phyloP scores from a whole-genome alignment of 257 asterid species.

The Henckelia pumila region DNA sequence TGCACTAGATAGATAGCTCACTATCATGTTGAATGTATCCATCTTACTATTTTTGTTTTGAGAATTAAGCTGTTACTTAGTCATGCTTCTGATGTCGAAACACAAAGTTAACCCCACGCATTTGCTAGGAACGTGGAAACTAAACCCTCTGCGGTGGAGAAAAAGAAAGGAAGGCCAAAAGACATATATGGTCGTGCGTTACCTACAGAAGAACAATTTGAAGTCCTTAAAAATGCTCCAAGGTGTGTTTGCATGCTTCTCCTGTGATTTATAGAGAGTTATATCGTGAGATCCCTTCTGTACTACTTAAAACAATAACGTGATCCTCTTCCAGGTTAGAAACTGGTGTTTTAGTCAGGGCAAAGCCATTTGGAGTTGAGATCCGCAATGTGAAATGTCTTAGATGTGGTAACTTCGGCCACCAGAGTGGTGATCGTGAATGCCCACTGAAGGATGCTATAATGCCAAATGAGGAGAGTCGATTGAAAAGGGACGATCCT shows the following conservation, averaged over 20 bases:
- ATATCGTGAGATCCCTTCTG: constrained; percentile 1
- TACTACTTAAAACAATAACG: neutral
- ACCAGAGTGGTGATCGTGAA: constrained; percentile 99
- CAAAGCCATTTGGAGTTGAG: constrained; percentile 93
- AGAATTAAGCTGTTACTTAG: neutral
- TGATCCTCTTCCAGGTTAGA: constrained; percentile 63
- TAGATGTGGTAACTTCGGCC: constrained; percentile 86
- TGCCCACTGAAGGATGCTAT: constrained; percentile 91
- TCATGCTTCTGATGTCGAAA: constrained; percentile 17
- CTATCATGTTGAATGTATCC: constrained; percentile 9
- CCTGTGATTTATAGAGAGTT: constrained; percentile 4
- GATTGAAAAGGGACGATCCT: constrained; percentile 91
- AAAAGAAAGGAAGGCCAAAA: constrained; percentile 75
- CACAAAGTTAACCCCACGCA: constrained; percentile 17
- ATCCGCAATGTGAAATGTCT: constrained; percentile 97
- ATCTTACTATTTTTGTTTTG: neutral
- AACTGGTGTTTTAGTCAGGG: constrained; percentile 85
- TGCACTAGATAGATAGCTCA: constrained; percentile 4
- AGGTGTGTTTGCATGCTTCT: constrained; percentile 41
- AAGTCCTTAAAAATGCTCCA: constrained; percentile 95
- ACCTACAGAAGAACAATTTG: constrained; percentile 96
- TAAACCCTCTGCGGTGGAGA: constrained; percentile 46
- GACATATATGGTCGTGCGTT: constrained; percentile 87
- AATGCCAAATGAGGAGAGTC: constrained; percentile 90
- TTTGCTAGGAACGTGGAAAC: constrained; percentile 51